phyloP scores from a whole-genome alignment of 768 basidiomycete genomes.

The Rhizopogon vinicolor region DNA sequence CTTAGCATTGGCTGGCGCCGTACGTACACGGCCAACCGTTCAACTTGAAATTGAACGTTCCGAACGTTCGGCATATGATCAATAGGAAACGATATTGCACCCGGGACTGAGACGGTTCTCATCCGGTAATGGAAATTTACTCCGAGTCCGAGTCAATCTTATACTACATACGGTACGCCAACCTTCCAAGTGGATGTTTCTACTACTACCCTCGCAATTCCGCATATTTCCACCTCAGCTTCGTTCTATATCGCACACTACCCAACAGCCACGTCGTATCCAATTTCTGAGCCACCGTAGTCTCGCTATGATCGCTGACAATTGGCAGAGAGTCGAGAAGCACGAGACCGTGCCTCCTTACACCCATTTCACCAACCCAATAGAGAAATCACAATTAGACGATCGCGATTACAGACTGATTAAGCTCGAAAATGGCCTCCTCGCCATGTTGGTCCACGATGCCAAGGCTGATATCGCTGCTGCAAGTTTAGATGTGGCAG shows the following conservation, averaged over 20 bases:
- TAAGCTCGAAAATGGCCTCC: constrained; percentile 83
- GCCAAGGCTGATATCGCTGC: constrained; percentile 88
- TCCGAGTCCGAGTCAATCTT: too few relatives aligned
- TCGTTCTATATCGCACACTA: not conserved
- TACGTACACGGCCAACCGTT: too few relatives aligned
- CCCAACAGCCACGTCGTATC: not conserved
- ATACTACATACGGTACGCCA: too few relatives aligned
- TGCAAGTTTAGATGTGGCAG: constrained; percentile 90
- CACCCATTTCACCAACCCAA: constrained; percentile 49
- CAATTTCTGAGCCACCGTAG: constrained; percentile 3
- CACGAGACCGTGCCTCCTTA: constrained; percentile 35
- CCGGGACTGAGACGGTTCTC: not conserved
- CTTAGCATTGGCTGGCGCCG: too few relatives aligned
- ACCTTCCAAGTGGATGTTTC: not conserved
- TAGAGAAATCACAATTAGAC: constrained; percentile 74
- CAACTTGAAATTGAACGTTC: too few relatives aligned
- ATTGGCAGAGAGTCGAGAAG: constrained; percentile 17
- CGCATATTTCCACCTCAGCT: not conserved
- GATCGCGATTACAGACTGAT: constrained; percentile 80
- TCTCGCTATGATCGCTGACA: constrained; percentile 18
- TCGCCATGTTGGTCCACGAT: constrained; percentile 81
- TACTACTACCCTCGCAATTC: too few relatives aligned
- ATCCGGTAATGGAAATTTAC: constrained; percentile 25
- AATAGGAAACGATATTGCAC: too few relatives aligned
- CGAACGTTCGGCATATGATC: too few relatives aligned